A percentile compares a stretch with the other conserved stretches of the same genome.
Evolutionary conservation across 2,329 filamentous ascomycete species (phyloP).

Genomic region (Neofusicoccum sp.): DNA sequence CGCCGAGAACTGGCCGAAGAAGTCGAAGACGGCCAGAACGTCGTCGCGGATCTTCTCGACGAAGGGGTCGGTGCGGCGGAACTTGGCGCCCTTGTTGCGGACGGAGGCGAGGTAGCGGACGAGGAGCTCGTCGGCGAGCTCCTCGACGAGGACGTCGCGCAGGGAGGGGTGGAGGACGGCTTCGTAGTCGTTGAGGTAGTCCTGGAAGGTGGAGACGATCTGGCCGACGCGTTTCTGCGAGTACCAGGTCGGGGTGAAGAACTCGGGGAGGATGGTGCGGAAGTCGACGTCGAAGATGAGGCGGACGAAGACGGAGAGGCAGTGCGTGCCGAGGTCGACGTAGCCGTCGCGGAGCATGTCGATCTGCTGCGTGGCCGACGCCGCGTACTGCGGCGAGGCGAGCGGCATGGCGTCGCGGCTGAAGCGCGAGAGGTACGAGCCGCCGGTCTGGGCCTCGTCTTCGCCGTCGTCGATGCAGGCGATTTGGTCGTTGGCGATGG

Average conservation of each 20-base stretch:
- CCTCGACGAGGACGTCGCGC: conserved; percentile 87
- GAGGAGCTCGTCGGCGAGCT: conserved; percentile 87
- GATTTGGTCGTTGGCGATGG: conserved; percentile 97
- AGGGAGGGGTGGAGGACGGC: conserved; percentile 81
- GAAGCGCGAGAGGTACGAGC: conserved; percentile 85
- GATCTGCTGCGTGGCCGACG: conserved; percentile 68
- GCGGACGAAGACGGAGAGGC: conserved; percentile 79
- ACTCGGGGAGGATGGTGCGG: conserved; percentile 73
- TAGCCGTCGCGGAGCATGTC: conserved; percentile 81
- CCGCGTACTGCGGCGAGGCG: conserved; percentile 76
- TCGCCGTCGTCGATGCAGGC: conserved; percentile 85
- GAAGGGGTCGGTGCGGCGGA: conserved; percentile 82
- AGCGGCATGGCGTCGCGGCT: conserved; percentile 76
- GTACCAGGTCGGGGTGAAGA: conserved; percentile 94
- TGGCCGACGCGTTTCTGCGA: conserved; percentile 81
- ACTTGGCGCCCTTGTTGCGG: conserved; percentile 86
- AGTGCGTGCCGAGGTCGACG: conserved; percentile 91
- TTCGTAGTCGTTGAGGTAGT: conserved; percentile 88
- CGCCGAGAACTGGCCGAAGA: conserved; percentile 72
- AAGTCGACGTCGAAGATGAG: conserved; percentile 93
- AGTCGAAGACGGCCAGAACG: conserved; percentile 83
- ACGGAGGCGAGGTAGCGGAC: conserved; percentile 80
- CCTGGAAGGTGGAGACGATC: conserved; percentile 91
- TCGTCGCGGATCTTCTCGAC: conserved; percentile 93
- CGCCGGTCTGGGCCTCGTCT: conserved; percentile 54